Evolutionary conservation across 768 basidiomycete species (phyloP).

Genomic region (Asterophora parasitica): DNA sequence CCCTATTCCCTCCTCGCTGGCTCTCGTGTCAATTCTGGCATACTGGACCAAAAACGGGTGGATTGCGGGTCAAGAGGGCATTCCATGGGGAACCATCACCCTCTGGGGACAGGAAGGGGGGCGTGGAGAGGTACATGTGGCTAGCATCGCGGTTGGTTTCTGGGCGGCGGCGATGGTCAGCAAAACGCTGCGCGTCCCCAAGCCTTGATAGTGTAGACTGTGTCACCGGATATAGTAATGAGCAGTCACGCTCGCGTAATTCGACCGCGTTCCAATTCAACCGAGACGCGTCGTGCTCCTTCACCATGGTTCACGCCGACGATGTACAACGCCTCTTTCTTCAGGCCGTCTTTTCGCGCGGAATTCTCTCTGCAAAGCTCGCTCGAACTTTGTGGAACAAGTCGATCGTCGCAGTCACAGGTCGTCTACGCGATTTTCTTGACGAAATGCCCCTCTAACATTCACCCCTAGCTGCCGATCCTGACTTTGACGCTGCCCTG

Average conservation of each 20-base stretch:
- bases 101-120: slow-evolving; percentile 70
- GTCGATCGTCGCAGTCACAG: slow-evolving; percentile 62
- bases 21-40: slow-evolving; percentile 71
- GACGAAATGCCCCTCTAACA: slow-evolving; percentile 6
- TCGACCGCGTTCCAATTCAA: background rate
- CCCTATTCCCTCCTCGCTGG: slow-evolving; percentile 89
- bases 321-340: slow-evolving; percentile 77
- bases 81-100: slow-evolving; percentile 70
- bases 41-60: slow-evolving; percentile 83
- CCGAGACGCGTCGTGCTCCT: slow-evolving; percentile 19
- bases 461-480: slow-evolving; percentile 43
- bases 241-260: slow-evolving; percentile 9
- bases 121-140: slow-evolving; percentile 80
- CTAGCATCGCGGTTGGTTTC: slow-evolving; percentile 67
- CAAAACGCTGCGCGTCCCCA: slow-evolving; percentile 89
- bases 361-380: slow-evolving; percentile 58
- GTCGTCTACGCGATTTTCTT: slow-evolving; percentile 30
- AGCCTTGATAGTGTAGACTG: slow-evolving; percentile 37
- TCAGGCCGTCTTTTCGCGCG: slow-evolving; percentile 71
- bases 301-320: slow-evolving; percentile 39
- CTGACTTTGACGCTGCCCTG: slow-evolving; percentile 38
- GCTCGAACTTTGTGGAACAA: slow-evolving; percentile 65
- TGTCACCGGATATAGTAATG: slow-evolving; percentile 7
- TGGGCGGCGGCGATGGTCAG: slow-evolving; percentile 99
- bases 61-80: slow-evolving; percentile 72